Evolutionary conservation across 805 yeast genomes (phyloP), one percentile per base, ranked within the genome.

Genomic region (Metschnikowia orientalis): DNA sequence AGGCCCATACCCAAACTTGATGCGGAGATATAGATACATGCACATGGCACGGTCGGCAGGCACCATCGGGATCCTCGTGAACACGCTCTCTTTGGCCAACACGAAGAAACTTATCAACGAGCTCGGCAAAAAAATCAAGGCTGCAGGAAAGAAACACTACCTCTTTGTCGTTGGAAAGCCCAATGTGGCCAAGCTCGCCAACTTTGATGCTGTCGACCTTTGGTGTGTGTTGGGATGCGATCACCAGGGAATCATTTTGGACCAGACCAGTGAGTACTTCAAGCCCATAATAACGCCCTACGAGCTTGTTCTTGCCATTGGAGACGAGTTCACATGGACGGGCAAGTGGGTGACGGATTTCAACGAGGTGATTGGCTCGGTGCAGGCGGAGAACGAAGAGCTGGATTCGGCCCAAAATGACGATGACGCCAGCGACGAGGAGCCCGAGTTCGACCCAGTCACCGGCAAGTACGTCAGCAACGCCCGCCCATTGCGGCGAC

Each of bases 211-310:
- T n/a, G 75, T 92, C 9, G 97, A 92, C 47, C 72, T 85, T 14
- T 92, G 98, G 97, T 89, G 95, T 51, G 75, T 92, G 8, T 59
- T 92, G 9, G 98, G 98, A 0, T 92, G 98, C 56, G 88, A 94
- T 8, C 87, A 88, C 47, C 89, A 94, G 33, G 98, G 98, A 4
- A 81, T 90, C 15, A 78, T 90, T 22, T 57, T 92, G 9, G 95
- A 90, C 55, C 76, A 79, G 36, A 64, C 63, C 29, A 84, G 80
- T 42, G 94, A 86, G 40, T 90, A 81, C 53, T 86, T 76, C 63
- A 87, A 81, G 56, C 97, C 97, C 1, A 83, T 92, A 8, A 77
- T 92, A 12, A 92, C 98, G 0, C 97, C 97, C 0, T 90, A 85
- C 57, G 98, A 92, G 56, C 63, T 92, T 24, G 73, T 80, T 29